phyloP scores from a whole-genome alignment of 2,329 filamentous ascomycete species.

The Sporothrix protearum region DNA sequence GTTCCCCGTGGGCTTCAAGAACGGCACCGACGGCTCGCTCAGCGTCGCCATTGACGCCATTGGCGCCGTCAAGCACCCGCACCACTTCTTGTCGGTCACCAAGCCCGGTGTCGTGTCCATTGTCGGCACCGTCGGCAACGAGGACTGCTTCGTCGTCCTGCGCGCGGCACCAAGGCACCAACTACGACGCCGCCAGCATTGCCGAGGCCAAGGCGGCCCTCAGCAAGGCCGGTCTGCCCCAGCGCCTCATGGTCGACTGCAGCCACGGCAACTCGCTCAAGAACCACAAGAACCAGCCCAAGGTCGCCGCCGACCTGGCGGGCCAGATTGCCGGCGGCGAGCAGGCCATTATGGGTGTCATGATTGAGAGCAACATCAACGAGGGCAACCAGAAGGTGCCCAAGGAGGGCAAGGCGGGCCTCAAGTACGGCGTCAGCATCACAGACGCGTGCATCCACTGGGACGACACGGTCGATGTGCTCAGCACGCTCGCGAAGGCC shows the following conservation, averaged over 20 bases:
- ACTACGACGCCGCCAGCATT: constrained; percentile 85
- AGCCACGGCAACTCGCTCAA: constrained; percentile 95
- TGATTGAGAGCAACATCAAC: constrained; percentile 98
- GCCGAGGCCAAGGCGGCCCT: constrained; percentile 77
- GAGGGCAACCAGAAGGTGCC: constrained; percentile 94
- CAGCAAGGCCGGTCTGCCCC: constrained; percentile 65
- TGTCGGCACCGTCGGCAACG: constrained; percentile 89
- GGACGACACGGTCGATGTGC: constrained; percentile 79
- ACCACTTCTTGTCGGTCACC: constrained; percentile 96
- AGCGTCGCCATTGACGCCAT: constrained; percentile 93
- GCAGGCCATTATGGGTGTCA: constrained; percentile 87
- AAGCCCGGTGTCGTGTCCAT: constrained; percentile 95
- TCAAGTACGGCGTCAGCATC: constrained; percentile 93
- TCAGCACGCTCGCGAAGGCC: constrained; percentile 73
- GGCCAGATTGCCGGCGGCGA: constrained; percentile 84
- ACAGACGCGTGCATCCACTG: constrained; percentile 96
- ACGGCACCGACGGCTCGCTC: constrained; percentile 89
- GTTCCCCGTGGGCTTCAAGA: constrained; percentile 99
- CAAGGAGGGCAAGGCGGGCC: constrained; percentile 73
- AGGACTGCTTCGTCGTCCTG: constrained; percentile 95
- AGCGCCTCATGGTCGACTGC: constrained; percentile 95
- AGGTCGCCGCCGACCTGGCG: constrained; percentile 77
- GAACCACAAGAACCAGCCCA: constrained; percentile 95
- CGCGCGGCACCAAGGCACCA: constrained; percentile 86
- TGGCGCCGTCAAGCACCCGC: constrained; percentile 83